Evolutionary conservation across 495 filamentous ascomycete species (phyloP), one percentile per base, ranked within the genome.

Genomic region (Neurospora sp.): DNA sequence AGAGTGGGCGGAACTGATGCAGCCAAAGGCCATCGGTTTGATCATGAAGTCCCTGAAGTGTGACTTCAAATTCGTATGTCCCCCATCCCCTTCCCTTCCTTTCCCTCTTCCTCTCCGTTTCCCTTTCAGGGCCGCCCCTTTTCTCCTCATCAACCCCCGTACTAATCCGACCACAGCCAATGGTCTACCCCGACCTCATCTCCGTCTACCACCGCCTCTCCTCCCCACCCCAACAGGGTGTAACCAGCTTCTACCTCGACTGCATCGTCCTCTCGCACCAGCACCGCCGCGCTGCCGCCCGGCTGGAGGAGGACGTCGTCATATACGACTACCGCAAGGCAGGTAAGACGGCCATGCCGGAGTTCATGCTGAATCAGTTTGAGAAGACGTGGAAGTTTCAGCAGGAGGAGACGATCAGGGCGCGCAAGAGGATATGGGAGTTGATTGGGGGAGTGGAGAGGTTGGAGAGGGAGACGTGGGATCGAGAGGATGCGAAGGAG

Each of bases 11-110:
- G 88, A 92, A 46, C 83, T 98, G 22, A 87, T 89, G 83, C 88
- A 85, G 39, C 88, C 91, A 1, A 87, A 79, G 68, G 88, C 88
- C 0, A 85, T 87, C 10, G 96, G 95, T 0, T 75, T 98, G 70
- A 97, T 98, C 69, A 80, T 98, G 77, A 85, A 88, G 77, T 92
- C 89, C 70, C 93, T 99, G 69, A 91, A 88, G 76, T 87, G 91
- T 5, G 92, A 97, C 76, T 99, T 91, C 78, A 98, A 98, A 83
- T 96, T 98, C 85, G 94, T 97, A 82, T 5, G 88, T 84, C 61
- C 41, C 37, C 12, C 44, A 14, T 14, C 12, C 37, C 20, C 31
- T 65, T 5, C 31, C 40, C 8, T 39, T 27, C 14, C n/a, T 48
- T 11, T 18, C 16, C 22, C 42, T 40, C 10, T 39, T 18, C 40